Base-by-base conservation (phyloP, 192 early-diverging fungal genomes). In the Backusella morwellensis region DNA sequence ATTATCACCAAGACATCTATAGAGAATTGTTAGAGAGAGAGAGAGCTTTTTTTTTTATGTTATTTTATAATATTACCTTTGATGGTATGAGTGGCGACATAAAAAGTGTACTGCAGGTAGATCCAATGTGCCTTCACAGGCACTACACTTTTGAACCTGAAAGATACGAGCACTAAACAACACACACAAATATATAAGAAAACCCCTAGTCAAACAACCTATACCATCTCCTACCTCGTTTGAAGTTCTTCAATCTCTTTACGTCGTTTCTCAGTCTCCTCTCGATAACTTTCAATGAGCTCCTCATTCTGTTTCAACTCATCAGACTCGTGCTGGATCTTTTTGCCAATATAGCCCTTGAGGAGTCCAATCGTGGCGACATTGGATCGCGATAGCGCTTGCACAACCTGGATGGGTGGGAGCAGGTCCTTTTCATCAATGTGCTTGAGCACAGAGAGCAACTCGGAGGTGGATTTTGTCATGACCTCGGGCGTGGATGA, bases 71-170 rank as follows among this genome's bases (percentile, higher is more conserved):
- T 32, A 32, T 32, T 32, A 95, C 81, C 95, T 83, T 77, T 95
- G 92, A 82, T 99, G 98, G 79, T 93, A 99, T 56, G 95, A 95
- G 76, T 99, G 98, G 74, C 93, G 89, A 86, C 98, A 99, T 77
- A 97, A 78, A 80, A 98, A 99, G 75, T 98, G 95, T 0, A 99
- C 87, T 35, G 92, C 91, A 0, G 98, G 98, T 72, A 99, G 76
- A 70, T 99, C 96, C 38, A 99, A 80, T 59, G 87, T 89, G 0
- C 88, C 88, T 66, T 89, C 88, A 74, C 94, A 94, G 2, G 83
- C 80, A 63, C 86, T 87, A 82, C 94, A 93, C 74, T 93, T 92
- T 59, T 91, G 92, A 77, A 91, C 90, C 80, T 95, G 93, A 80
- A 94, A 95, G 21, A 95, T 85, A 7, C 86, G 79, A 1, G 89